These are phyloP conservation scores for Striga hermonthica DNA, from an alignment of 305 asterid genomes.

Conservation along the genomic window DNA sequence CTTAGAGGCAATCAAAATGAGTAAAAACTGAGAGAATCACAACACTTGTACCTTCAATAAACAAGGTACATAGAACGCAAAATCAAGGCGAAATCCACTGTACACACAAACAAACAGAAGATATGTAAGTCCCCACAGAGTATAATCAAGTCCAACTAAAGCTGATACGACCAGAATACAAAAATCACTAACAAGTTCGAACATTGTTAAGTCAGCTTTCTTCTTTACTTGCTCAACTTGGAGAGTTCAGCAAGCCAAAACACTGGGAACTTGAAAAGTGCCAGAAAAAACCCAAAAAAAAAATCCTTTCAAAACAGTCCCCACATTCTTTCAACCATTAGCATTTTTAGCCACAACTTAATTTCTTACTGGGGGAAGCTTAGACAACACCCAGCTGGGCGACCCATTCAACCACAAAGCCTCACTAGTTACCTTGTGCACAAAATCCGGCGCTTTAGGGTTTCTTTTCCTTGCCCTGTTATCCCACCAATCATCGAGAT, in stretches of 20 bases:
- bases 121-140: conserved; percentile 21
- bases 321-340: conserved; percentile 2
- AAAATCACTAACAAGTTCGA: not conserved
- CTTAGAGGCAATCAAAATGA: no score
- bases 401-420: conserved; percentile 48
- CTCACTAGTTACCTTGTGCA: conserved; percentile 64
- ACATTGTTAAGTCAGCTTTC: no score
- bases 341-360: not conserved
- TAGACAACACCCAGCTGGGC: conserved; percentile 57
- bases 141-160: conserved; percentile 6
- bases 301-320: conserved; percentile 25
- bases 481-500: conserved; percentile 71
- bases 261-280: conserved; percentile 8
- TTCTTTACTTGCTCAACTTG: no score
- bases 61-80: not conserved
- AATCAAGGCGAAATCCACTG: not conserved
- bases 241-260: no score
- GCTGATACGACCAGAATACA: conserved; percentile 7
- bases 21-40: no score
- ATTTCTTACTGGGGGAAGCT: conserved; percentile 47
- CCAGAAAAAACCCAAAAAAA: no score
- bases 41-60: no score
- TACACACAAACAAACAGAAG: conserved; percentile 11
- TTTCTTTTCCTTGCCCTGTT: conserved; percentile 52
- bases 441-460: conserved; percentile 73